A percentile compares a stretch with the other conserved stretches of the same genome.
Evolutionary conservation across 768 basidiomycete species (phyloP).

Genomic region (Infundibulicybe gibba): DNA sequence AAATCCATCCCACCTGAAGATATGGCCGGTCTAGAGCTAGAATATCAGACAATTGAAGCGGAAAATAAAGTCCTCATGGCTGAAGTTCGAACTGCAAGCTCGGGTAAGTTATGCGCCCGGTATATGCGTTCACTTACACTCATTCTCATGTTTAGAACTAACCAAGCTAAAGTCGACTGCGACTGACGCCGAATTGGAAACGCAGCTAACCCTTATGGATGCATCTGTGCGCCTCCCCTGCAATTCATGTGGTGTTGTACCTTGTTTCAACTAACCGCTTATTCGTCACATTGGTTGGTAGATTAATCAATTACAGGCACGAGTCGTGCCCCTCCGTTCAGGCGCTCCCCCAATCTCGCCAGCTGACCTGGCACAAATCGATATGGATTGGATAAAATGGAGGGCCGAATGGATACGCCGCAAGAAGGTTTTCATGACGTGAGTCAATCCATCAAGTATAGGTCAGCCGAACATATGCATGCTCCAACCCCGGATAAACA

Average conservation of each 20-base stretch:
- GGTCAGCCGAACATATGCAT: too few relatives aligned
- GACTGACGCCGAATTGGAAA: slow-evolving; percentile 64
- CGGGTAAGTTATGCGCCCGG: slow-evolving; percentile 31
- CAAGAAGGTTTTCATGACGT: slow-evolving; percentile 75
- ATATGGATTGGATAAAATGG: slow-evolving; percentile 79
- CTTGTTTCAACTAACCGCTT: slow-evolving; percentile 7
- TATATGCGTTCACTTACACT: slow-evolving; percentile 10
- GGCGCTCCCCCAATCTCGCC: slow-evolving; percentile 67
- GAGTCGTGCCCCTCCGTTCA: slow-evolving; percentile 62
- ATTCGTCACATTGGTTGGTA: slow-evolving; percentile 27
- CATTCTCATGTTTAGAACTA: slow-evolving; percentile 47
- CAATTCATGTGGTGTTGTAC: slow-evolving; percentile 4
- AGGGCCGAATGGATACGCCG: slow-evolving; percentile 76
- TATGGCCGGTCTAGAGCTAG: slow-evolving; percentile 55
- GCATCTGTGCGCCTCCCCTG: slow-evolving; percentile 38
- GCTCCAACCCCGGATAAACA: slow-evolving; percentile 23
- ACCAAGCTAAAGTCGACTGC: slow-evolving; percentile 58
- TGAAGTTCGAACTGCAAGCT: slow-evolving; percentile 45
- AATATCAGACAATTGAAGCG: slow-evolving; percentile 55
- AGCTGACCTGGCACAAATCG: slow-evolving; percentile 65
- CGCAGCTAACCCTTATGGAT: slow-evolving; percentile 46
- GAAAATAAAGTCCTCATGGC: slow-evolving; percentile 48
- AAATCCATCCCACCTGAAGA: slow-evolving; percentile 61
- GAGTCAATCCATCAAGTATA: slow-evolving; percentile 21
- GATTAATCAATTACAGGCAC: slow-evolving; percentile 44